phyloP scores from a whole-genome alignment of 148 eudicot species.

The Euryodendron excelsum region DNA sequence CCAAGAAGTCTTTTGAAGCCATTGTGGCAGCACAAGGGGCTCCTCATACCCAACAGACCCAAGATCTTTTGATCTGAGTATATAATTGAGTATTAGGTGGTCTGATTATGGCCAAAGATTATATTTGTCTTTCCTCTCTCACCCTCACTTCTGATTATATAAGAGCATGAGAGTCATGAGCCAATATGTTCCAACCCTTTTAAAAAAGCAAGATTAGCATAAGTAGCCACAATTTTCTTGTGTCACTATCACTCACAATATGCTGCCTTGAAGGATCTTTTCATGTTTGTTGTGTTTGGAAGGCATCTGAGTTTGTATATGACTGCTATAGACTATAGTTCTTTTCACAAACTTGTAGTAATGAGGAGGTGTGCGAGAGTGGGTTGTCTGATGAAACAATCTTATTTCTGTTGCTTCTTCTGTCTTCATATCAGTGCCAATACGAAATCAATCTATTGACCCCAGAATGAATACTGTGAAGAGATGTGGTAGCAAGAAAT shows the following conservation, averaged over 20 bases:
- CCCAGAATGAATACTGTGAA: too few relatives aligned
- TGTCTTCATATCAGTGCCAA: too few relatives aligned
- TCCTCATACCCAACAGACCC: not conserved
- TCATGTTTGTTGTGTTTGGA: not conserved
- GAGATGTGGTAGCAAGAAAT: too few relatives aligned
- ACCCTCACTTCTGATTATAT: not conserved
- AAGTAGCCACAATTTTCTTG: not conserved
- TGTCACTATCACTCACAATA: not conserved
- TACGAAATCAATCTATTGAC: too few relatives aligned
- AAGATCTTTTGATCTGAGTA: not conserved
- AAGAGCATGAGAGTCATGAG: not conserved
- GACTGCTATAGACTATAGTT: not conserved
- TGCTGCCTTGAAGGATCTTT: not conserved
- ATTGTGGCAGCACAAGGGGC: slow-evolving; percentile 1
- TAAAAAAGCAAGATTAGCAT: not conserved
- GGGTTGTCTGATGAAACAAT: too few relatives aligned
- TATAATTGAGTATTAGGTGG: not conserved
- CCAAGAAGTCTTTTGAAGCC: too few relatives aligned
- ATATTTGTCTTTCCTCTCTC: not conserved
- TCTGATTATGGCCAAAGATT: not conserved
- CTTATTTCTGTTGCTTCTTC: too few relatives aligned
- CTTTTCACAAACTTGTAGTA: not conserved
- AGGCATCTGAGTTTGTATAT: not conserved
- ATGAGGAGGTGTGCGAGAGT: not conserved
- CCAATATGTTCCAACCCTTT: not conserved